A percentile compares a stretch with the other conserved stretches of the same genome.
Evolutionary conservation across 2,329 filamentous ascomycete species (phyloP).

Genomic region (Hawksworthiomyces lignivorus): DNA sequence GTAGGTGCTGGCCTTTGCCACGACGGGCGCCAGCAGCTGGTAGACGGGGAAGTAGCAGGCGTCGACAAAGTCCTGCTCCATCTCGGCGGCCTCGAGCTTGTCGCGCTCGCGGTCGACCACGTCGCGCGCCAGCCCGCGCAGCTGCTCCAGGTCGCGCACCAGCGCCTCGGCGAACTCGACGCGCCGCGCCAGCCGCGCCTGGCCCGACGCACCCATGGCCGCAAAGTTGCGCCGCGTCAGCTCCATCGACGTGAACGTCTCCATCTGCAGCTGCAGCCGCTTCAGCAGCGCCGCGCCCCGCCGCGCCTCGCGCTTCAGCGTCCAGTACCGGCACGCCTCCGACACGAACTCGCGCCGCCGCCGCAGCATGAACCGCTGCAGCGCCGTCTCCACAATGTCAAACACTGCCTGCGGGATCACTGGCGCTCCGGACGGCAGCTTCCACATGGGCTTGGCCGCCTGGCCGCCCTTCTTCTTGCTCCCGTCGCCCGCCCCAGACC

Average conservation of each 20-base stretch:
- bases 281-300: constrained; percentile 88
- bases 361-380: constrained; percentile 70
- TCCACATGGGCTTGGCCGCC: constrained; percentile 68
- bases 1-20: constrained; percentile 67
- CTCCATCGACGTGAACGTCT: constrained; percentile 96
- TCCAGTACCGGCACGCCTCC: constrained; percentile 96
- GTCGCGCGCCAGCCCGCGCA: constrained; percentile 62
- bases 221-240: constrained; percentile 91
- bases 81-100: constrained; percentile 69
- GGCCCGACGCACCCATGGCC: constrained; percentile 83
- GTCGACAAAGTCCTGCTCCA: constrained; percentile 74
- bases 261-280: constrained; percentile 86
- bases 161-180: constrained; percentile 81
- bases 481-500: constrained; percentile 25
- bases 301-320: constrained; percentile 85
- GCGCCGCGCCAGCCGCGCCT: constrained; percentile 66
- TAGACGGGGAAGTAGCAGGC: constrained; percentile 86
- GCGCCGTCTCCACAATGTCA: constrained; percentile 73
- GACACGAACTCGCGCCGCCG: constrained; percentile 89
- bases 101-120: constrained; percentile 68
- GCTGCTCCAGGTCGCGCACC: constrained; percentile 66
- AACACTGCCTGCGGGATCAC: constrained; percentile 87
- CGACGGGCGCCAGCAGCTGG: constrained; percentile 65
- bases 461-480: constrained; percentile 58
- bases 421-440: constrained; percentile 86